Evolutionary conservation across 164 flowering plant species (phyloP), one percentile per base, ranked within the genome.

Genomic region (Magnolia officinalis): DNA sequence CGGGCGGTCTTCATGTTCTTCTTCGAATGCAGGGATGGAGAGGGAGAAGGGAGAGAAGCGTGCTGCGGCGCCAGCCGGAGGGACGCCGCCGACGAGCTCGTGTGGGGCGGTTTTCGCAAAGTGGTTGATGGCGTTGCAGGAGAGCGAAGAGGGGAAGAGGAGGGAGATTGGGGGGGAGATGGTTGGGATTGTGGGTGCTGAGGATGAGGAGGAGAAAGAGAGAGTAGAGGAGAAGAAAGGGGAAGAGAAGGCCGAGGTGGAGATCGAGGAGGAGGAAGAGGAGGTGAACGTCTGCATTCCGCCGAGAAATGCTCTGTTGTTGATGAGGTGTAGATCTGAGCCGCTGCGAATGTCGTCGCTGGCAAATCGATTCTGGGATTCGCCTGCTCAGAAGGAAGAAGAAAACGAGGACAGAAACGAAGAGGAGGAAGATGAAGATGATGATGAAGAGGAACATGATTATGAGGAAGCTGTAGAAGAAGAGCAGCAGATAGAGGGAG

Each of bases 241-340:
- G 9, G 72, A 19, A n/a, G 18, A 70, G 26, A 70, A 14, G 63
- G 84, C 67, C 58, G 64, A 29, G 49, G 58, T 67, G 76, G 76
- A 52, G 19, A 50, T n/a, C 45, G 51, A 24, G 24, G 73, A 50
- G 24, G 72, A 67, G 45, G 73, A 68, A 37, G 45, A 37, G 45
- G 58, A 18, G 6, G 67, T n/a, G 13, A 50, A 26, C 9, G 58
- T 69, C 1, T 74, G 65, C 58, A 69, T 92, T 7, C 98, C 98
- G 2, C 98, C 98, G 0, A 93, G 87, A 83, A 95, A 95, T 81
- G 98, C 98, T 52, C 78, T 95, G 71, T 80, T 92, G 80, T 71
- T 95, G 82, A 95, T 95, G 98, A 88, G 98, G 78, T 90, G 97
- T 51, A 88, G 97, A 91, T 95, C 98, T 83, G 97, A 91, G 79